Percentiles rank a stretch among this genome's conserved stretches.
These are phyloP conservation scores for Pyrenochaeta sp. DNA, from an alignment of 2,329 filamentous ascomycete genomes.

Conservation along the genomic window DNA sequence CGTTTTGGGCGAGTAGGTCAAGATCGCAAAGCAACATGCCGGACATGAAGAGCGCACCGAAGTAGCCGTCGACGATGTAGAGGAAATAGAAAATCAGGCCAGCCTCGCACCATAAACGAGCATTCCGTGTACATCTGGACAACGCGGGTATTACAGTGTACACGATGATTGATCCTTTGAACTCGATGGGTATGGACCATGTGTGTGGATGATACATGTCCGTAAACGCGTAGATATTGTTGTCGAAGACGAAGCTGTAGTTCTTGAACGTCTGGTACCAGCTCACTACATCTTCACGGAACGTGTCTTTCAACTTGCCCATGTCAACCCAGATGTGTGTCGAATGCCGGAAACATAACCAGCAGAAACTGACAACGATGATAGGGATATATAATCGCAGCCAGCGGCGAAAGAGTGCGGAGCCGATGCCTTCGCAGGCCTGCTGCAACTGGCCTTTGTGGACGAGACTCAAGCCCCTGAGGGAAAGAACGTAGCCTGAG, in stretches of 20 bases:
- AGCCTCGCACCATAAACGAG: slow-evolving; percentile 63
- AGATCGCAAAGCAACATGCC: slow-evolving; percentile 50
- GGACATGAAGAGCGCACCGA: slow-evolving; percentile 54
- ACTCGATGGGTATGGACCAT: slow-evolving; percentile 51
- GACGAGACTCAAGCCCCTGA: slow-evolving; percentile 56
- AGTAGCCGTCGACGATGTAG: slow-evolving; percentile 72
- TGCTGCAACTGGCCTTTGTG: slow-evolving; percentile 51
- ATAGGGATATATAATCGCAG: slow-evolving; percentile 61
- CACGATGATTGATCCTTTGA: slow-evolving; percentile 68
- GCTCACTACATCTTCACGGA: slow-evolving; percentile 35
- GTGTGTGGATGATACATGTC: slow-evolving; percentile 41
- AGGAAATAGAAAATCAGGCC: slow-evolving; percentile 70
- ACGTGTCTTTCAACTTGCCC: slow-evolving; percentile 60
- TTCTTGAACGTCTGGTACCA: slow-evolving; percentile 62
- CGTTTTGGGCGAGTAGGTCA: slow-evolving; percentile 40
- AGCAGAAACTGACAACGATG: slow-evolving; percentile 63
- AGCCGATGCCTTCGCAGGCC: slow-evolving; percentile 56
- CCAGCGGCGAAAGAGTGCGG: slow-evolving; percentile 62
- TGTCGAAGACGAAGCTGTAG: slow-evolving; percentile 72
- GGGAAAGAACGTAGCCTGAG: slow-evolving; percentile 62
- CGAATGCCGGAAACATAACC: slow-evolving; percentile 62
- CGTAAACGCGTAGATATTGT: slow-evolving; percentile 66
- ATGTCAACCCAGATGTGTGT: slow-evolving; percentile 50
- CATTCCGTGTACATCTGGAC: slow-evolving; percentile 62
- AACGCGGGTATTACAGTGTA: slow-evolving; percentile 67